Base-by-base conservation (phyloP, 345 rosid species). In the Isatis tinctoria region DNA sequence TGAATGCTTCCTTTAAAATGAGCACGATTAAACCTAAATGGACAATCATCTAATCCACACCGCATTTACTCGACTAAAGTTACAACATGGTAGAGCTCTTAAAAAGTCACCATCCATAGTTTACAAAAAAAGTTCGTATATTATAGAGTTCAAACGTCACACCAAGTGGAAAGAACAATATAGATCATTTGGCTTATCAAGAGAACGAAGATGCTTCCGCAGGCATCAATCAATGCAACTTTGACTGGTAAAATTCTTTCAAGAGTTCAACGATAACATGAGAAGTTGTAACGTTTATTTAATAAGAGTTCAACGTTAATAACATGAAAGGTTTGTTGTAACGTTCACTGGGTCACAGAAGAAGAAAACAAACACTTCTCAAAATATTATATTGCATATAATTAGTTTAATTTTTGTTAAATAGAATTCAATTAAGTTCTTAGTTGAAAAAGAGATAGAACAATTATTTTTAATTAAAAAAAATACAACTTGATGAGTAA, bases 301-400 rank as follows among this genome's bases (percentile, higher is more conserved):
- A 9, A 67, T 39, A 45, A 65, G 26, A 24, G 8, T 57, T 45
- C 17, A 43, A 41, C 57, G 28, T 43, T 41, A 12, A 17, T 54
- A 24, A 54, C 52, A 63, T 69, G 79, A 69, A 44, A 69, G 44
- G 70, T 62, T 32, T 76, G 65, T 69, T 76, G 70, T 76, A 69
- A 76, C 70, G 79, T 44, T 76, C 75, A 54, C 35, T 51, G 64
- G 58, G 39, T 37, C 37, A 60, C 45, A 65, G 30, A 45, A 9
- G 18, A 52, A 56, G 63, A 41, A 60, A 54, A 56, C 8, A 44
- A 41, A 20, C 24, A 22, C 56, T 2, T 60, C 7, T 37, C 33
- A 17, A 26, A 5, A 16, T 54, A 1, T 22, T 47, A 0, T 60
- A 11, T 26, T 60, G 37, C 39, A 20, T 22, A 10, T 27, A 8